Conservation (phyloP, 169 alveolate species). For the Cryptosporidium canis region DNA sequence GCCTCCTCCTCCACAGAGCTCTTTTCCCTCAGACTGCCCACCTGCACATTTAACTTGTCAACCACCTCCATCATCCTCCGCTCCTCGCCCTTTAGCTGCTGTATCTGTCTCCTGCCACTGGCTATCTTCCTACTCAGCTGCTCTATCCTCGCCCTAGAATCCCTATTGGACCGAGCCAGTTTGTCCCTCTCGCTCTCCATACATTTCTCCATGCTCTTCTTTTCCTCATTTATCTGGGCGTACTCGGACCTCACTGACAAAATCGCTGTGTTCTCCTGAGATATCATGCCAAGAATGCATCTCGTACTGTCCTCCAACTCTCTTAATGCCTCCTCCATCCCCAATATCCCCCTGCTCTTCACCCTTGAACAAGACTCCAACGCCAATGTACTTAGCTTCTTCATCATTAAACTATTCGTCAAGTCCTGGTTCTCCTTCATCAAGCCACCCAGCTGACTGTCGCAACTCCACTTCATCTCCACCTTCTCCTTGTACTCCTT, state of each 20-base stretch:
- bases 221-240: constrained; percentile 13
- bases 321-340: constrained; percentile 18
- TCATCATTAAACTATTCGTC: neutral
- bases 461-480: neutral
- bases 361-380: constrained; percentile 39
- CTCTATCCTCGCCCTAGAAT: constrained; percentile 6
- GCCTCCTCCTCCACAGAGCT: neutral
- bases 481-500: neutral
- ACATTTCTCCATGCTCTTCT: neutral
- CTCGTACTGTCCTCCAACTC: constrained; percentile 46
- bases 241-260: constrained; percentile 8
- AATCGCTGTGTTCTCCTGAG: constrained; percentile 45
- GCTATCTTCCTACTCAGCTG: constrained; percentile 5
- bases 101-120: neutral
- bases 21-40: neutral
- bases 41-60: constrained; percentile 1
- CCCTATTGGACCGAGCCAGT: neutral
- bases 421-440: constrained; percentile 17
- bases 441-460: neutral
- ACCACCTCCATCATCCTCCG: neutral
- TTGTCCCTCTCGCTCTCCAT: neutral
- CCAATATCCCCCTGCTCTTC: neutral
- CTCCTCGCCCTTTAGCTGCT: neutral
- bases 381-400: constrained; percentile 3
- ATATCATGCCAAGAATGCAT: constrained; percentile 48